Percentiles rank a stretch among this genome's conserved stretches.
Evolutionary conservation across 75 land plant species (phyloP).

Genomic region (Pinus albicaulis): DNA sequence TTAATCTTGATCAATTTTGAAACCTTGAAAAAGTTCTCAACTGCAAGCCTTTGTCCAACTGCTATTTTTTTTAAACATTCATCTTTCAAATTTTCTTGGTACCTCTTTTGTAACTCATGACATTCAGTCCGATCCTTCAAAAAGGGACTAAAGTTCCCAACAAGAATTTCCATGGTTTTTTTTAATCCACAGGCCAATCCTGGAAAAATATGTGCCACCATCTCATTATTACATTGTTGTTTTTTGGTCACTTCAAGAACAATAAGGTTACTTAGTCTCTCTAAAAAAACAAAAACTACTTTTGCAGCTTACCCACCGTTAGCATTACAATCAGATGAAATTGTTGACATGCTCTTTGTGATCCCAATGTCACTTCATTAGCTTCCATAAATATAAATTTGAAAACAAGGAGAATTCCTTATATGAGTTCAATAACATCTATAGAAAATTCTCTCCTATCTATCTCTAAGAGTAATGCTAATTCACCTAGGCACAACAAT

Average conservation of each 20-base stretch:
- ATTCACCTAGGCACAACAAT: constrained; percentile 74
- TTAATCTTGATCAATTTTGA: constrained; percentile 93
- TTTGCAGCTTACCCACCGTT: constrained; percentile 86
- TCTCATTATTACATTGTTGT: constrained; percentile 97
- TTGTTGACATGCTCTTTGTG: constrained; percentile 51
- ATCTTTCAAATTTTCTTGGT: constrained; percentile 70
- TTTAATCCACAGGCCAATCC: constrained; percentile 95
- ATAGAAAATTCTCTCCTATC: constrained; percentile 87
- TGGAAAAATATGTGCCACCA: constrained; percentile 96
- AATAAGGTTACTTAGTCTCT: constrained; percentile 70
- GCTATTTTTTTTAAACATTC: constrained; percentile 62
- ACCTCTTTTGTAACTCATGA: constrained; percentile 62
- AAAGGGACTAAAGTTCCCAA: constrained; percentile 83
- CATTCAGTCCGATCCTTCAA: constrained; percentile 78
- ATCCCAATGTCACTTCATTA: constrained; percentile 91
- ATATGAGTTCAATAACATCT: constrained; percentile 88
- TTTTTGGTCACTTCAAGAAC: constrained; percentile 74
- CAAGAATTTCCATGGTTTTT: constrained; percentile 93
- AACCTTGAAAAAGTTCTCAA: constrained; percentile 93
- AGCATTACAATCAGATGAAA: constrained; percentile 51
- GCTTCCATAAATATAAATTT: constrained; percentile 91
- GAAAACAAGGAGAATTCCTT: constrained; percentile 92
- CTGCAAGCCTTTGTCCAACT: constrained; percentile 63
- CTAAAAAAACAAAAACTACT: constrained; percentile 92
- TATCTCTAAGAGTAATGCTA: constrained; percentile 84